phyloP scores from a whole-genome alignment of 169 alveolate genomes.

The Cytauxzoon felis region DNA sequence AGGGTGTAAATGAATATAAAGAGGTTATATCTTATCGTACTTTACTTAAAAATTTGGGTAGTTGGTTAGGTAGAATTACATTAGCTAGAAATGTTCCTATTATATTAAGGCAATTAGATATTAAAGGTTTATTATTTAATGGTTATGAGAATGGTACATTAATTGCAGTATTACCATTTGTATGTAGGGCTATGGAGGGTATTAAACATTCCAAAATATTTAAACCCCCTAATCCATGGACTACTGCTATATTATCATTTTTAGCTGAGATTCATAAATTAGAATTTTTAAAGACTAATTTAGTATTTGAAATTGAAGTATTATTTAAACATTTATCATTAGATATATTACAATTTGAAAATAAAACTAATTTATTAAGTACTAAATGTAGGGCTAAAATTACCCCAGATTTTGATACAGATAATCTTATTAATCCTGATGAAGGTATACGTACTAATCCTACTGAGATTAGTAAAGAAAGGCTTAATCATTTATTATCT shows the following conservation, averaged over 20 bases:
- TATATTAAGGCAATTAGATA: slow-evolving; percentile 78
- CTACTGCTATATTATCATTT: slow-evolving; percentile 77
- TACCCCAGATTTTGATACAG: slow-evolving; percentile 43
- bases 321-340: slow-evolving; percentile 78
- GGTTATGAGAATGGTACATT: slow-evolving; percentile 80
- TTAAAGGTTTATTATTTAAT: slow-evolving; percentile 78
- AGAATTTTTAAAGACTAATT: slow-evolving; percentile 76
- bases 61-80: slow-evolving; percentile 87
- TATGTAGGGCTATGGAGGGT: slow-evolving; percentile 79
- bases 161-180: slow-evolving; percentile 84
- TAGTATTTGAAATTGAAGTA: slow-evolving; percentile 87
- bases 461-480: slow-evolving; percentile 12
- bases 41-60: slow-evolving; percentile 83
- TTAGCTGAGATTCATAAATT: slow-evolving; percentile 83
- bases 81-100: slow-evolving; percentile 84
- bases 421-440: background rate
- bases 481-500: slow-evolving; percentile 38
- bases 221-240: slow-evolving; percentile 92
- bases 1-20: slow-evolving; percentile 72
- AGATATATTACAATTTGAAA: slow-evolving; percentile 29
- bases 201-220: slow-evolving; percentile 74
- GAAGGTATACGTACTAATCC: slow-evolving; percentile 4
- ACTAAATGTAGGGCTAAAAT: slow-evolving; percentile 5
- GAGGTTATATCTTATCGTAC: slow-evolving; percentile 82
- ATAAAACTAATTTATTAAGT: slow-evolving; percentile 36